Conservation (phyloP, 2,329 filamentous ascomycete species). For the Pestalotiopsis sp. region DNA sequence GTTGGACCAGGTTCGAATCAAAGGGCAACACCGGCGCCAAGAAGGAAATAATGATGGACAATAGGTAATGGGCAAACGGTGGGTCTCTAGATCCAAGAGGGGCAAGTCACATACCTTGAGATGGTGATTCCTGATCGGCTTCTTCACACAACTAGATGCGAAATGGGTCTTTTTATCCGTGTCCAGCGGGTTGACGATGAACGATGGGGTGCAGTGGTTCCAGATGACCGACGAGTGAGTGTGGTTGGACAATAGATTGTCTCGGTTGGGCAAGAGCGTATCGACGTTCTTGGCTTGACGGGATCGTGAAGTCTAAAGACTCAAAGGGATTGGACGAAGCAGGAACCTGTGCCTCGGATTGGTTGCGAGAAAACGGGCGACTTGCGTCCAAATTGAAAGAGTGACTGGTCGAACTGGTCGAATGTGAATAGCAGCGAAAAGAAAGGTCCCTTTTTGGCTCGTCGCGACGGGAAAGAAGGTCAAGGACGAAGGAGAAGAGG, state of each 20-base stretch:
- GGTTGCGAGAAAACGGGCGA: not conserved
- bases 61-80: not conserved
- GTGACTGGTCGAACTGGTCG: slow-evolving; percentile 5
- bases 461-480: not conserved
- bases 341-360: slow-evolving; percentile 8
- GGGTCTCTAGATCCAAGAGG: not conserved
- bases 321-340: slow-evolving; percentile 7
- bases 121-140: not conserved
- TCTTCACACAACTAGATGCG: slow-evolving; percentile 5
- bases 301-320: not conserved
- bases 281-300: slow-evolving; percentile 4
- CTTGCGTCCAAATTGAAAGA: slow-evolving; percentile 11
- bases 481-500: not conserved
- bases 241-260: slow-evolving; percentile 17
- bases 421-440: slow-evolving; percentile 1
- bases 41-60: not conserved
- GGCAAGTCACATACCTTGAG: slow-evolving; percentile 1
- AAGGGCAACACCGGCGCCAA: not conserved
- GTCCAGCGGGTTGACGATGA: not conserved
- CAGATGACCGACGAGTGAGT: slow-evolving; percentile 12
- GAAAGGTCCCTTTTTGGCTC: slow-evolving; percentile 1
- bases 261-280: slow-evolving; percentile 13
- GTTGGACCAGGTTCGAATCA: not conserved
- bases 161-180: slow-evolving; percentile 1
- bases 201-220: not conserved